phyloP scores from a whole-genome alignment of 139 green algal genomes.

The Chlorokybus atmophyticus region DNA sequence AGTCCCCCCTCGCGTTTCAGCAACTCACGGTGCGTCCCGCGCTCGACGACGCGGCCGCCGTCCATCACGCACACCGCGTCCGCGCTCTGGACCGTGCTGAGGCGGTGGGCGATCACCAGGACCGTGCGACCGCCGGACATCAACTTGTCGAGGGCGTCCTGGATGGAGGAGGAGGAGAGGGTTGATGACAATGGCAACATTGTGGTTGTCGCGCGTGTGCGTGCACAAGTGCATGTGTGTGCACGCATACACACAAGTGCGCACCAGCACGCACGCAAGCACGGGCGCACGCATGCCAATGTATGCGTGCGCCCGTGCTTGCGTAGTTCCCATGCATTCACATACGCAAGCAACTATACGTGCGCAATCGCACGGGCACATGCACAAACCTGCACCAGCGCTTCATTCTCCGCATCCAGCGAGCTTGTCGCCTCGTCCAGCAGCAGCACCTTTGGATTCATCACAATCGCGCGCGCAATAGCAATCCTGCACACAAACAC shows the following conservation, averaged over 20 bases:
- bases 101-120: slow-evolving; percentile 32
- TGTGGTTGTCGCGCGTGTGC: no score
- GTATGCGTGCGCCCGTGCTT: no score
- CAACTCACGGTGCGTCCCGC: slow-evolving; percentile 26
- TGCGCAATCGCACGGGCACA: no score
- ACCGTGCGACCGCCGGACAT: slow-evolving; percentile 22
- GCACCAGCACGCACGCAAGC: no score
- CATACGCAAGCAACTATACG: no score
- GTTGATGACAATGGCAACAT: no score
- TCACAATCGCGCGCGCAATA: slow-evolving; percentile 19
- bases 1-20: slow-evolving; percentile 29
- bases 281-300: no score
- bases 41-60: slow-evolving; percentile 25
- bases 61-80: slow-evolving; percentile 33
- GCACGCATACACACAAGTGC: no score
- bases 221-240: no score
- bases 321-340: no score
- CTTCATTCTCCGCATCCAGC: slow-evolving; percentile 35
- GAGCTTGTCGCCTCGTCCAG: slow-evolving; percentile 7
- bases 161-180: slow-evolving; percentile 27
- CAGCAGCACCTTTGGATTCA: slow-evolving; percentile 17
- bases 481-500: no score
- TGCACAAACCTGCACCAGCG: slow-evolving; percentile 39
- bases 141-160: slow-evolving; percentile 21
- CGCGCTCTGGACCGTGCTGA: slow-evolving; percentile 28